These are phyloP conservation scores for Sindora glabra DNA, from an alignment of 306 rosid genomes.

Conservation along the genomic window DNA sequence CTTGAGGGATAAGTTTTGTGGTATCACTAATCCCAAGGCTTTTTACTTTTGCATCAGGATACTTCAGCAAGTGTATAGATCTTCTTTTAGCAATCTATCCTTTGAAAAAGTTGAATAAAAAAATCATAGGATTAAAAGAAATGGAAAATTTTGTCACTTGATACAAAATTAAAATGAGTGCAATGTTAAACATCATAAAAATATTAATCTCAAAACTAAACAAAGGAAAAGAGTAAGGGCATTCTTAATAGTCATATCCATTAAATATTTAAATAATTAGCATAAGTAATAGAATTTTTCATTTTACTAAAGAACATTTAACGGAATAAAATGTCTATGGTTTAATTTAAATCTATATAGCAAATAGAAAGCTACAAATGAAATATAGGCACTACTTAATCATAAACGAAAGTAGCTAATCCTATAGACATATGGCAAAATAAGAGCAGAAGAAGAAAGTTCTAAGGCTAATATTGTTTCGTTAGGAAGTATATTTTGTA, in stretches of 20 bases:
- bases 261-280: too few species aligned
- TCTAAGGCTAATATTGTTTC: too few species aligned
- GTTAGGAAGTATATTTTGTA: too few species aligned
- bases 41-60: constrained; percentile 92
- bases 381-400: background rate
- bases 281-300: too few species aligned
- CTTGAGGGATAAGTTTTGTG: constrained; percentile 97
- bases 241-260: too few species aligned
- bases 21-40: constrained; percentile 98
- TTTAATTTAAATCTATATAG: background rate
- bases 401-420: background rate
- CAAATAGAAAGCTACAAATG: background rate
- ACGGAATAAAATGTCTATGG: too few species aligned
- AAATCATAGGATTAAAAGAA: too few species aligned
- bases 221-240: background rate
- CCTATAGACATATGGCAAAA: background rate
- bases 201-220: background rate
- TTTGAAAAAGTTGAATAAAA: too few species aligned
- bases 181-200: background rate
- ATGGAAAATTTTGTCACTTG: too few species aligned
- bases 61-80: constrained; percentile 72
- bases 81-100: constrained; percentile 80
- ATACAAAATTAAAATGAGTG: background rate
- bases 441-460: background rate
- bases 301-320: background rate